Percentiles rank a stretch among this genome's conserved stretches.
Conservation (phyloP, 176 grass and related monocot genomes). For the Miscanthus lutarioriparius region DNA sequence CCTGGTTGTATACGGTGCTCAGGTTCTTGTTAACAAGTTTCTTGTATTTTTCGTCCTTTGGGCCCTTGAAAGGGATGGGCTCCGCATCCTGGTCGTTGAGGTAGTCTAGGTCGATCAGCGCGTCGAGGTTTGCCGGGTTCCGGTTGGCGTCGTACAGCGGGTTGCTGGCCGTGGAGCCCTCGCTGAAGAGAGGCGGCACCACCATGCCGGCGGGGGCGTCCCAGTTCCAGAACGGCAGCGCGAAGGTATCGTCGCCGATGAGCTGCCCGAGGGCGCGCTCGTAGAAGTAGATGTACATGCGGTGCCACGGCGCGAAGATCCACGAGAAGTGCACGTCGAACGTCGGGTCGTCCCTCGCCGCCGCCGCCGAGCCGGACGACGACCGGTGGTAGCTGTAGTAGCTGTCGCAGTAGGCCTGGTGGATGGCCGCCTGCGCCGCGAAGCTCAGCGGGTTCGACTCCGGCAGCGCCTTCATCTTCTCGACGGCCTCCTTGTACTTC, state of each 20-base stretch:
- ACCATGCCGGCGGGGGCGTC: constrained; percentile 51
- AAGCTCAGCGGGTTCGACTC: background rate
- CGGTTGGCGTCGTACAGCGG: constrained; percentile 48
- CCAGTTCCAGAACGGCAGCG: constrained; percentile 75
- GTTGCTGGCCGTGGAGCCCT: background rate
- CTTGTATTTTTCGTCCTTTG: background rate
- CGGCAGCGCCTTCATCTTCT: constrained; percentile 38
- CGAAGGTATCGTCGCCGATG: constrained; percentile 52
- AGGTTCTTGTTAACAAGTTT: background rate
- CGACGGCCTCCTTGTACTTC: constrained; percentile 46
- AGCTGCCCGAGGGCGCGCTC: constrained; percentile 53
- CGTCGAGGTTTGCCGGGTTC: background rate
- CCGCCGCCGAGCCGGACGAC: no score
- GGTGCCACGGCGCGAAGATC: constrained; percentile 73
- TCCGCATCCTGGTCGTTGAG: accelerated
- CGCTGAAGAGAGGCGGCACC: constrained; percentile 36
- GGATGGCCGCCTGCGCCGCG: background rate
- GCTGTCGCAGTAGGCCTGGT: constrained; percentile 49
- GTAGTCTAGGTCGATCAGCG: background rate
- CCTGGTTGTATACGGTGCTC: background rate
- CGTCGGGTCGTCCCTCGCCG: background rate
- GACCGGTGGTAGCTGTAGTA: constrained; percentile 13
- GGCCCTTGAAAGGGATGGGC: background rate
- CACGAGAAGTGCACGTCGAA: constrained; percentile 49
- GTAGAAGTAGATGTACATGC: constrained; percentile 66